A percentile compares a stretch with the other conserved stretches of the same genome.
Evolutionary conservation across 1,139 yeast genomes (phyloP).

Genomic region (Hyphopichia buzzinii): DNA sequence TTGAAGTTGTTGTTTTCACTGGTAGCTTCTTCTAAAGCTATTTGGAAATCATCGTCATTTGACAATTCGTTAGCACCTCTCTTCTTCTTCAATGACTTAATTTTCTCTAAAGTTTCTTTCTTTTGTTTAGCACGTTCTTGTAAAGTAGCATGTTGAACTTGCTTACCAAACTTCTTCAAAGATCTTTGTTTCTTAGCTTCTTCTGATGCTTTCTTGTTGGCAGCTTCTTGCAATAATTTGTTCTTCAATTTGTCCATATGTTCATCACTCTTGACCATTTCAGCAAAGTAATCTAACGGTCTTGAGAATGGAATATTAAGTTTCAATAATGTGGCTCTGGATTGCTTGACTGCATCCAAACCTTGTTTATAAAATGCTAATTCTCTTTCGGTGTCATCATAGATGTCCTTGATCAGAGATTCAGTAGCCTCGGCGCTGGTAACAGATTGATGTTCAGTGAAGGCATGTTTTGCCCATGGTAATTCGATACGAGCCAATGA

Average conservation of each 20-base stretch:
- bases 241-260: constrained; percentile 93
- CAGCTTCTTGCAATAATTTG: constrained; percentile 81
- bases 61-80: constrained; percentile 73
- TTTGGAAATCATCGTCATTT: constrained; percentile 57
- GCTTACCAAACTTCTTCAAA: constrained; percentile 95
- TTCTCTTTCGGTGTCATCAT: constrained; percentile 86
- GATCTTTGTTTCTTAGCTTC: constrained; percentile 94
- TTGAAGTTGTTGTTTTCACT: constrained; percentile 37
- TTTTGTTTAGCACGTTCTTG: constrained; percentile 95
- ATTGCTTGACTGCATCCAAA: constrained; percentile 75
- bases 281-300: constrained; percentile 96
- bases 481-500: constrained; percentile 64
- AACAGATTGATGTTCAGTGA: constrained; percentile 80
- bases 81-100: constrained; percentile 84
- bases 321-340: constrained; percentile 61
- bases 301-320: constrained; percentile 84
- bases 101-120: constrained; percentile 86
- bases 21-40: constrained; percentile 92
- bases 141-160: constrained; percentile 89
- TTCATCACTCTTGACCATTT: constrained; percentile 96
- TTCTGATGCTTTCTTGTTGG: constrained; percentile 86
- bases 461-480: constrained; percentile 70
- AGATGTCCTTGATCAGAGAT: constrained; percentile 75
- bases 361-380: constrained; percentile 85
- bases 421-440: constrained; percentile 61